A percentile compares a stretch with the other conserved stretches of the same genome.
These are phyloP conservation scores for Themeda triandra DNA, from an alignment of 176 grass and related monocot species.

Conservation along the genomic window DNA sequence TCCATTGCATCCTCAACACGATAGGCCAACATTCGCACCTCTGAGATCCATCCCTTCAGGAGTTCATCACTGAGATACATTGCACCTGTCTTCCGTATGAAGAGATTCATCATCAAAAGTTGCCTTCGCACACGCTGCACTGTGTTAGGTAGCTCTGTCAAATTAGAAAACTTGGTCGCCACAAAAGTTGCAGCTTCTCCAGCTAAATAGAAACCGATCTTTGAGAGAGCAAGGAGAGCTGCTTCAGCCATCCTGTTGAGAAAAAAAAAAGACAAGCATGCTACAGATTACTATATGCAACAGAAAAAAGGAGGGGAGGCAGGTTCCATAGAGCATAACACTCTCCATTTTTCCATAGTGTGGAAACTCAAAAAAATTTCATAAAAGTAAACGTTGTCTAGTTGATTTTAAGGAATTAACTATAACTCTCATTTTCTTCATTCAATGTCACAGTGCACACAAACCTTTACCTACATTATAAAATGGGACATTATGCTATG, in stretches of 20 bases:
- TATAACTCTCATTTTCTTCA: too few species aligned
- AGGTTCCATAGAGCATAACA: too few species aligned
- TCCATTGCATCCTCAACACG: conserved; percentile 20
- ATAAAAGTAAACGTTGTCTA: too few species aligned
- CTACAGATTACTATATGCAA: background rate
- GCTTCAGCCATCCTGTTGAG: conserved; percentile 18
- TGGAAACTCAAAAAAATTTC: too few species aligned
- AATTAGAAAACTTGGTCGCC: conserved; percentile 6
- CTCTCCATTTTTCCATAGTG: too few species aligned
- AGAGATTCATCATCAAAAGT: conserved; percentile 30
- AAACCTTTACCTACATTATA: too few species aligned
- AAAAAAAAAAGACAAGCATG: background rate
- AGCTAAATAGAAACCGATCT: conserved; percentile 24
- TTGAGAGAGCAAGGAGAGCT: conserved; percentile 7
- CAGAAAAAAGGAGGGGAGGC: too few species aligned
- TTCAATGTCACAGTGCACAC: too few species aligned
- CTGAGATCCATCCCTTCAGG: conserved; percentile 24
- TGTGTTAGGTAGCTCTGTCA: background rate
- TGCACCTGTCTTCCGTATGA: conserved; percentile 22
- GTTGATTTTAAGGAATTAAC: too few species aligned
- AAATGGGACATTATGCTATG: too few species aligned
- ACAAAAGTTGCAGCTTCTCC: background rate
- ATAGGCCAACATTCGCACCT: conserved; percentile 11
- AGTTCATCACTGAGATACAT: conserved; percentile 15
- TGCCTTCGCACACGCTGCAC: conserved; percentile 16